phyloP scores from a whole-genome alignment of 192 early-diverging fungal genomes.

The Lobosporangium transversale region DNA sequence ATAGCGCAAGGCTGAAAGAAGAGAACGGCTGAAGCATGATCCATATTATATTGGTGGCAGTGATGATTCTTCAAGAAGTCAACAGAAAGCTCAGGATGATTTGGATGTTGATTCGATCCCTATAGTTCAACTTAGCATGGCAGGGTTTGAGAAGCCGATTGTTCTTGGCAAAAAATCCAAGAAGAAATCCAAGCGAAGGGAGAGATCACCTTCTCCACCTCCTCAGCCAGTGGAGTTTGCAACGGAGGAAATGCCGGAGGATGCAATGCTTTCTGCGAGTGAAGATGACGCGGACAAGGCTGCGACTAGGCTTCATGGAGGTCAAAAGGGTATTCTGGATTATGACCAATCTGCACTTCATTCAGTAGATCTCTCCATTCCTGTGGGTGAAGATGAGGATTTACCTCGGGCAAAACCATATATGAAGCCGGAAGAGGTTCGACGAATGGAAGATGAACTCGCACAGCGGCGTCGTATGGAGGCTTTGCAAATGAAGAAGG shows the following conservation, averaged over 20 bases:
- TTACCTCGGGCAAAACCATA: conserved; percentile 64
- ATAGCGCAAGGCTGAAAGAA: conserved; percentile 60
- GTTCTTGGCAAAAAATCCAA: conserved; percentile 49
- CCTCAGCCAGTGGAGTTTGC: conserved; percentile 58
- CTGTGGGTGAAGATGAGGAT: conserved; percentile 63
- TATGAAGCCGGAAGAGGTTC: conserved; percentile 63
- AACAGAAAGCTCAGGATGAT: conserved; percentile 58
- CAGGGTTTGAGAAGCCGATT: conserved; percentile 55
- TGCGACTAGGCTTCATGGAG: neutral
- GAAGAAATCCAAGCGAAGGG: conserved; percentile 51
- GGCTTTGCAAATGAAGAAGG: conserved; percentile 39
- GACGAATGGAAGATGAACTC: conserved; percentile 58
- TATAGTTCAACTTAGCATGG: conserved; percentile 76
- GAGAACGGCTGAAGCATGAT: conserved; percentile 64
- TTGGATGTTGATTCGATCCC: conserved; percentile 85
- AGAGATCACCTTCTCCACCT: conserved; percentile 39
- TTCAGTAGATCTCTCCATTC: conserved; percentile 62
- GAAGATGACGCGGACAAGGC: conserved; percentile 54
- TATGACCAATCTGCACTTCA: conserved; percentile 53
- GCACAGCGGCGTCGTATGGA: conserved; percentile 46
- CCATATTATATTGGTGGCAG: conserved; percentile 76
- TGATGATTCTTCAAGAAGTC: conserved; percentile 42
- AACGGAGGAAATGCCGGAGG: conserved; percentile 68
- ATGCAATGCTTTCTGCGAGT: conserved; percentile 59
- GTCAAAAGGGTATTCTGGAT: conserved; percentile 50